Base-by-base conservation (phyloP, 257 asterid species). In the Rhazya stricta region DNA sequence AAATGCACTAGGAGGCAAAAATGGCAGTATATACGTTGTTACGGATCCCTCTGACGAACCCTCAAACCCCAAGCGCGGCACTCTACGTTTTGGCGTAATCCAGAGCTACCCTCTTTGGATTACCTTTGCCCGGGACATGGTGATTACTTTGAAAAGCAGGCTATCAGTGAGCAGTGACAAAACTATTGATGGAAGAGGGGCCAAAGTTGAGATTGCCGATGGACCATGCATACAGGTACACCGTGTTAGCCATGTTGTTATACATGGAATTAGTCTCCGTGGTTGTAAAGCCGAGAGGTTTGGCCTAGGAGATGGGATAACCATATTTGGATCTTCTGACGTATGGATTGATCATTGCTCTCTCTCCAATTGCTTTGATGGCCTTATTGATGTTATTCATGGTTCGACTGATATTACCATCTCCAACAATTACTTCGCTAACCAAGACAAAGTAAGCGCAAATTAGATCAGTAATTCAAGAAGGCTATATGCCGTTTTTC, bases 341-440 rank as follows among this genome's bases (percentile, higher is more conserved):
- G 21, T 74, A 9, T 74, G 77, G 77, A 74, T 61, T 30, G 71
- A 74, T 62, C 77, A 91, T 81, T 89, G 96, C 79, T 80, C 79
- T 73, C 81, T 91, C 34, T 91, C 91, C 23, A 79, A 86, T 0
- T 66, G 82, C 34, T 25, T 85, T 0, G 97, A 89, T 80, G 97
- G 96, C 2, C 91, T 88, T 1, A 50, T 87, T 34, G 97, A 89
- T 71, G 81, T 91, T 30, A 82, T 74, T 0, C 91, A 84, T 73
- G 94, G 81, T 5, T 91, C 97, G 1, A 86, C 80, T 65, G 78
- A 75, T 13, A 74, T 91, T 0, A 89, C 97, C 0, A 45, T 91
- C 71, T 88, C 92, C 1, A 91, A 89, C 70, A 89, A 89, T 58
- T 87, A 86, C 67, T 87, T 88, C 76, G 83, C 94, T 72, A 83